Percentiles rank a stretch among this genome's conserved stretches.
Conservation (phyloP, 768 basidiomycete species). For the Tulasnella sp. region DNA sequence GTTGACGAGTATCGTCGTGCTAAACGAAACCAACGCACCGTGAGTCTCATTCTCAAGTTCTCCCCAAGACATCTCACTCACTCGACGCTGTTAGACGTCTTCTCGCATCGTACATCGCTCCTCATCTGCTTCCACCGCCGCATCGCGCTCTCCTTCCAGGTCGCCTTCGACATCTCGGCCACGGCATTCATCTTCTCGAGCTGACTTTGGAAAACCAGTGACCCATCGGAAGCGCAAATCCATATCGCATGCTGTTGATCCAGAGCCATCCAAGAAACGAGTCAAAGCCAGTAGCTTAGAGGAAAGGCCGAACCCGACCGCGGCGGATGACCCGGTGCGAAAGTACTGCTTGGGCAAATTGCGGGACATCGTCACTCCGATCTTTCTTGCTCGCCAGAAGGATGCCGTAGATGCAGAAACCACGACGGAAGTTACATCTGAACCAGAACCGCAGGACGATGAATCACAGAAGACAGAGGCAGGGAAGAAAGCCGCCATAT, state of each 20-base stretch:
- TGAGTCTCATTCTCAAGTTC: neutral
- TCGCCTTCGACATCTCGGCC: neutral
- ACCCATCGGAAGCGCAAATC: constrained; percentile 28
- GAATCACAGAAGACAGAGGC: constrained; percentile 30
- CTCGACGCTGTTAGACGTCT: neutral
- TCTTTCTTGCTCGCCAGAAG: constrained; percentile 50
- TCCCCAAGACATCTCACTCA: neutral
- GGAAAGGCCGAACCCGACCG: constrained; percentile 14
- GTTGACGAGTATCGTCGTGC: constrained; percentile 24
- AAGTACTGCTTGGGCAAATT: constrained; percentile 73
- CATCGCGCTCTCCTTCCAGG: neutral
- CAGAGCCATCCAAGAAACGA: constrained; percentile 36
- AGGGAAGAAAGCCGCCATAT: constrained; percentile 35
- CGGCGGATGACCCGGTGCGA: constrained; percentile 57
- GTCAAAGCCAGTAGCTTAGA: constrained; percentile 30
- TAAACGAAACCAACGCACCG: constrained; percentile 10
- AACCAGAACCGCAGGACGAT: constrained; percentile 50
- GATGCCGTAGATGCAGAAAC: constrained; percentile 31
- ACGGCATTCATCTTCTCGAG: neutral
- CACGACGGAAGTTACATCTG: constrained; percentile 29
- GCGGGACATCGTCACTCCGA: constrained; percentile 54
- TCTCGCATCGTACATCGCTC: constrained; percentile 1
- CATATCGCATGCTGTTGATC: constrained; percentile 22
- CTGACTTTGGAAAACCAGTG: constrained; percentile 19
- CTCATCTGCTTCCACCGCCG: neutral